Base-by-base conservation (phyloP, 1,139 yeast species). In the Pneumocystis sp. region DNA sequence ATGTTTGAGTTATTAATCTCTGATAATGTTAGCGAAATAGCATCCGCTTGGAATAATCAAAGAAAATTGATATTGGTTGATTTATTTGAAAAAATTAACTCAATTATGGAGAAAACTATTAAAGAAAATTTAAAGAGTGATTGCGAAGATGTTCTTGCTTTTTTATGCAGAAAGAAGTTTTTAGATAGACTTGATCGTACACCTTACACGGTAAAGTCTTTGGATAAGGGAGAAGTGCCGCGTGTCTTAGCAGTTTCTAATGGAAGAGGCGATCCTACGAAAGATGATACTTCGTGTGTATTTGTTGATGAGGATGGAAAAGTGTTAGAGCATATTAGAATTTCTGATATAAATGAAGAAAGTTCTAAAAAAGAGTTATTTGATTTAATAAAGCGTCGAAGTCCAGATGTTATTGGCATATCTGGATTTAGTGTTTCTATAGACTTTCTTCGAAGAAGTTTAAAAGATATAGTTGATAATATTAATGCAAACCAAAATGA, bases 371-470 rank as follows among this genome's bases (percentile, higher is more conserved):
- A 82, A 37, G 81, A 81, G 44, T 82, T 93, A 65, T 78, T 81
- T 29, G 86, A 82, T 62, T 75, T 82, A 34, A 78, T 85, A 61
- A 77, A 78, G 64, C 78, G 80, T 39, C 77, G 81, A 64, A 79
- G 78, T 65, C 97, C 97, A 0, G 97, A 93, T 75, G 96, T 90
- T 12, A 83, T 95, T 72, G 97, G 89, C 59, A 80, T 93, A 66
- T 85, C 96, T 59, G 98, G 98, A 10, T 88, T 85, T 75, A 88
- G 89, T 69, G 90, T 91, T 12, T 82, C 82, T 67, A 80, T 91
- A 2, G 83, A 86, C 68, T 80, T 81, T 65, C 79, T 93, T 61
- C 83, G 77, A 72, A 66, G 81, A 82, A 50, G 74, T 90, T 17
- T 79, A 78, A 63, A 83, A 81, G 57, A 62, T 67, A 12, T 64